phyloP scores from a whole-genome alignment of 345 rosid genomes.

The Rhizophora mangle region DNA sequence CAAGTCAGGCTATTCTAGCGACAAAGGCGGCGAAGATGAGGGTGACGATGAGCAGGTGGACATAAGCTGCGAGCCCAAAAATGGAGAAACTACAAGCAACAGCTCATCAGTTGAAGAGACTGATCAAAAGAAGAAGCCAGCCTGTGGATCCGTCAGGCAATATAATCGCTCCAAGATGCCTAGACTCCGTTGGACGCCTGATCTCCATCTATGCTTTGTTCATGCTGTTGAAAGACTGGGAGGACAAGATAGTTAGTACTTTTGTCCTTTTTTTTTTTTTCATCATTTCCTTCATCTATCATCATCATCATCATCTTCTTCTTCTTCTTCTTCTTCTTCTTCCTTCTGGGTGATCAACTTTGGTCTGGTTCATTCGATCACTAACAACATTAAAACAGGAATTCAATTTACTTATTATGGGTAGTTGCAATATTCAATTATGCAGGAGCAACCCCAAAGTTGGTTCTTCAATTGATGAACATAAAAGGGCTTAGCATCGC shows the following conservation, averaged over 20 bases:
- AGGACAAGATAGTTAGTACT: constrained; percentile 71
- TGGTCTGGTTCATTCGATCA: neutral
- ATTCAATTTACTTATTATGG: neutral
- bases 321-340: too few species aligned
- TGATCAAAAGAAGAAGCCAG: constrained; percentile 24
- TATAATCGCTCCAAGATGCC: constrained; percentile 69
- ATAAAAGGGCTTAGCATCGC: constrained; percentile 74
- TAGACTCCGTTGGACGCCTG: constrained; percentile 78
- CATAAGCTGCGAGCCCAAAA: constrained; percentile 14
- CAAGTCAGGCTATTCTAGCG: constrained; percentile 33
- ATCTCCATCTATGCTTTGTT: constrained; percentile 77
- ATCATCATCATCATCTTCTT: neutral
- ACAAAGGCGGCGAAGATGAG: constrained; percentile 27
- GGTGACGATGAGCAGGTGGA: constrained; percentile 30
- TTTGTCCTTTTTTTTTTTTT: neutral
- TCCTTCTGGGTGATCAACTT: neutral
- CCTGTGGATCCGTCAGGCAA: constrained; percentile 58
- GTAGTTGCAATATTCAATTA: neutral
- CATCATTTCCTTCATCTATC: too few species aligned
- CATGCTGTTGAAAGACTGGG: constrained; percentile 75
- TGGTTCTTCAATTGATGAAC: constrained; percentile 80
- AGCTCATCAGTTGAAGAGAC: constrained; percentile 53
- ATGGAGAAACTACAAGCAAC: constrained; percentile 39
- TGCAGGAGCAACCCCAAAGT: constrained; percentile 80
- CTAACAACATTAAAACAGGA: neutral